These are phyloP conservation scores for Pulveroboletus frians DNA, from an alignment of 768 basidiomycete genomes.

Conservation along the genomic window DNA sequence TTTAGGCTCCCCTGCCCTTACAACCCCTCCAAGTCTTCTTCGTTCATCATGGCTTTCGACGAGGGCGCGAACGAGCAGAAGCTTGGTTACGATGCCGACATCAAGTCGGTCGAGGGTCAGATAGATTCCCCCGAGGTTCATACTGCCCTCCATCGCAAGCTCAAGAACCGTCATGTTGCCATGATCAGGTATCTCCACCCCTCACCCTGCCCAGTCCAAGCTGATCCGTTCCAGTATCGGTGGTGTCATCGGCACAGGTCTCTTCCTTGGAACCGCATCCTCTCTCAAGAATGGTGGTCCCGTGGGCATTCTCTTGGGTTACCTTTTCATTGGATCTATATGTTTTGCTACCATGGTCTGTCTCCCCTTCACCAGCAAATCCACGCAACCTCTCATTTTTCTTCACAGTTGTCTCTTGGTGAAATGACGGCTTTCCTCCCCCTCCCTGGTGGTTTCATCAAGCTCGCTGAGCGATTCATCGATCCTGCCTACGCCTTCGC, in stretches of 20 bases:
- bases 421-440: slow-evolving; percentile 46
- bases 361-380: not conserved
- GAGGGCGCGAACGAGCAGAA: slow-evolving; percentile 2
- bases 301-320: slow-evolving; percentile 42
- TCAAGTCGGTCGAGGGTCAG: slow-evolving; percentile 11
- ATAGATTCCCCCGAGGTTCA: not conserved
- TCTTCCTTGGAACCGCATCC: slow-evolving; percentile 32
- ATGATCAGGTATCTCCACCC: slow-evolving; percentile 29
- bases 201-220: too few species aligned
- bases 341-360: slow-evolving; percentile 38
- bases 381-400: not conserved
- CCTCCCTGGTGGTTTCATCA: slow-evolving; percentile 43
- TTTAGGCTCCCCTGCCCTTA: not conserved
- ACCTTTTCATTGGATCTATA: slow-evolving; percentile 33
- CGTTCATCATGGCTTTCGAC: slow-evolving; percentile 8
- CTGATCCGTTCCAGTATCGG: slow-evolving; percentile 19
- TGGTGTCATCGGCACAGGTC: slow-evolving; percentile 40
- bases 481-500: slow-evolving; percentile 43
- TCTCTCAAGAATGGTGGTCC: slow-evolving; percentile 41
- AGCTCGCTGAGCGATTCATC: slow-evolving; percentile 44
- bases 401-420: slow-evolving; percentile 31
- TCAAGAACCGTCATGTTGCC: slow-evolving; percentile 33
- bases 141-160: slow-evolving; percentile 21
- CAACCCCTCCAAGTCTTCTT: not conserved
- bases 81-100: not conserved